These are phyloP conservation scores for Metschnikowia matae DNA, from an alignment of 805 yeast genomes.

Conservation along the genomic window DNA sequence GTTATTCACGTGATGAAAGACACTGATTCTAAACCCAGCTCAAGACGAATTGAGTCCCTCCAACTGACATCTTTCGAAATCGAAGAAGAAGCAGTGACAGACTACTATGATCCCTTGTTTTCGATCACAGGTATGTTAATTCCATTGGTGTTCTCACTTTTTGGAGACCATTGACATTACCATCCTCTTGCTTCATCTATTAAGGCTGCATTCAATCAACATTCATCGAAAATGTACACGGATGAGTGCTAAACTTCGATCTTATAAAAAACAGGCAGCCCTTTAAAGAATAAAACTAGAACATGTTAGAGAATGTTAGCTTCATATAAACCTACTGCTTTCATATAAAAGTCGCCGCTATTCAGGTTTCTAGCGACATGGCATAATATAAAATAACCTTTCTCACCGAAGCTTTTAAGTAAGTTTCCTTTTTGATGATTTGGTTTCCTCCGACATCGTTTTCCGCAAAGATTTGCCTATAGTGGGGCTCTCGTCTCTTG, in stretches of 20 bases:
- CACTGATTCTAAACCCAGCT: slow-evolving; percentile 2
- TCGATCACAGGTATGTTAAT: slow-evolving; percentile 12
- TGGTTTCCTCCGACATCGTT: background rate
- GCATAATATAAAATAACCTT: too few species aligned
- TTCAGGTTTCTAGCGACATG: background rate
- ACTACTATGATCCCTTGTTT: slow-evolving; percentile 1
- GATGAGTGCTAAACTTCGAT: background rate
- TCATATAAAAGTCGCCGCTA: too few species aligned
- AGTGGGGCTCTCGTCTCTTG: background rate
- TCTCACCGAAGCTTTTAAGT: too few species aligned
- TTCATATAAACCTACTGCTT: too few species aligned
- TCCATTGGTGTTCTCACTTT: slow-evolving; percentile 14
- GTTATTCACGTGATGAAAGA: slow-evolving; percentile 60
- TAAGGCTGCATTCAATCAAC: background rate
- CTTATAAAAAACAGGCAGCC: background rate
- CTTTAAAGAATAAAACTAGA: background rate
- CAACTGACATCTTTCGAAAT: slow-evolving; percentile 9
- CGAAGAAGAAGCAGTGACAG: background rate
- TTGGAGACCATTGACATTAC: slow-evolving; percentile 7
- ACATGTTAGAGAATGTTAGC: background rate
- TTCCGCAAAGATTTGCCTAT: background rate
- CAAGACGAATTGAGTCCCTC: slow-evolving; percentile 8
- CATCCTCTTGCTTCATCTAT: background rate
- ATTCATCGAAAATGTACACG: background rate
- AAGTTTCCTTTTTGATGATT: background rate